phyloP scores from a whole-genome alignment of 495 filamentous ascomycete genomes.

The Xylaria telfairii region DNA sequence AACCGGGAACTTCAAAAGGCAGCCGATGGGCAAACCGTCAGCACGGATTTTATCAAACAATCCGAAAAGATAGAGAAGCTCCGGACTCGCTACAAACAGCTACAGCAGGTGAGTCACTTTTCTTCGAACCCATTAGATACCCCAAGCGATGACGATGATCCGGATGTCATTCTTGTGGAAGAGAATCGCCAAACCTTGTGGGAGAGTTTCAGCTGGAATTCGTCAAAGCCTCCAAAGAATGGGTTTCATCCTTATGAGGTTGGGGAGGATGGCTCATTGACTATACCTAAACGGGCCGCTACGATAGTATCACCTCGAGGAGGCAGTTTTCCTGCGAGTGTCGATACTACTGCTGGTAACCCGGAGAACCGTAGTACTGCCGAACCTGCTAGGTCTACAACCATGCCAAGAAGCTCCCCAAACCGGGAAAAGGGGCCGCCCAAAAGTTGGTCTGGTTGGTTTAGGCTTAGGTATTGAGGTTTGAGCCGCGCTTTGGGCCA shows the following conservation, averaged over 20 bases:
- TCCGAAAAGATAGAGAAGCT: slow-evolving; percentile 59
- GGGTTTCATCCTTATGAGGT: slow-evolving; percentile 27
- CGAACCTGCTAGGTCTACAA: not conserved
- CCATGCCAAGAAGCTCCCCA: not conserved
- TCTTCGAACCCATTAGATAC: slow-evolving; percentile 5
- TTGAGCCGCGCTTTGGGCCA: not conserved
- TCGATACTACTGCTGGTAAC: not conserved
- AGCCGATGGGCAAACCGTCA: slow-evolving; percentile 35
- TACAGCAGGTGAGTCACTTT: slow-evolving; percentile 52
- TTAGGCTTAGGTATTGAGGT: not conserved
- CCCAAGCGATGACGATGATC: slow-evolving; percentile 27
- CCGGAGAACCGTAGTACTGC: too few species aligned
- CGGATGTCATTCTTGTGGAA: slow-evolving; percentile 25
- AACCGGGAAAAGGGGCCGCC: not conserved
- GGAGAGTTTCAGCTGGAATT: slow-evolving; percentile 28
- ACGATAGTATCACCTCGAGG: slow-evolving; percentile 11
- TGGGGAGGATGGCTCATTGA: slow-evolving; percentile 23
- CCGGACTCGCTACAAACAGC: slow-evolving; percentile 51
- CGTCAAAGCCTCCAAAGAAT: slow-evolving; percentile 16
- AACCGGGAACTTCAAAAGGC: slow-evolving; percentile 45
- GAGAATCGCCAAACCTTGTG: slow-evolving; percentile 34
- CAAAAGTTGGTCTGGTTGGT: slow-evolving; percentile 8
- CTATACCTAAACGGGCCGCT: slow-evolving; percentile 19
- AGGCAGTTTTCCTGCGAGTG: not conserved
- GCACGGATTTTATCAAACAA: slow-evolving; percentile 44